These are phyloP conservation scores for Stylosanthes scabra DNA, from an alignment of 331 rosid species.

Conservation along the genomic window DNA sequence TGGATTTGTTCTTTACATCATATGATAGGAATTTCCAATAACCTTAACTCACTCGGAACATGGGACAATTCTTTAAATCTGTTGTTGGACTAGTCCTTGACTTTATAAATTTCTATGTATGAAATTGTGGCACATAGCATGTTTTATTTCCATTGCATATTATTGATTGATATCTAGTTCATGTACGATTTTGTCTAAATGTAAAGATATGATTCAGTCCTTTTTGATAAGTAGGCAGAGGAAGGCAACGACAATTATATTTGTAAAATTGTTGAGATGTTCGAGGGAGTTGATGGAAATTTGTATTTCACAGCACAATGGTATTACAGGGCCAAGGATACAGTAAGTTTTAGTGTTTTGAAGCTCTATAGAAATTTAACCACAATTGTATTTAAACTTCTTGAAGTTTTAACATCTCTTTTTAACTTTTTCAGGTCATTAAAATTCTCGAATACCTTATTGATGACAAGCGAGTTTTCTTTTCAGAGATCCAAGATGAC, in stretches of 20 bases:
- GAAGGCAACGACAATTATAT: constrained; percentile 49
- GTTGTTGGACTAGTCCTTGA: background rate
- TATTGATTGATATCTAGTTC: background rate
- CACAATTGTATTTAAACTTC: background rate
- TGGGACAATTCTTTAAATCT: background rate
- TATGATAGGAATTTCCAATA: background rate
- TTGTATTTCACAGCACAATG: constrained; percentile 71
- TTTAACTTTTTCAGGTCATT: constrained; percentile 51
- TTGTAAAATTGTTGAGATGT: constrained; percentile 74
- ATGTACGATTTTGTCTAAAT: background rate
- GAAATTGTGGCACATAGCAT: background rate
- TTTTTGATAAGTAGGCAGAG: constrained; percentile 52
- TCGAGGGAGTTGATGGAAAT: constrained; percentile 57
- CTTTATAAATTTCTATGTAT: background rate
- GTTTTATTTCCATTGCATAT: background rate
- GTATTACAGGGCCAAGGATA: constrained; percentile 73
- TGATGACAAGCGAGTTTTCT: constrained; percentile 67
- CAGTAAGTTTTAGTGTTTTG: constrained; percentile 41
- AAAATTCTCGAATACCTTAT: constrained; percentile 47
- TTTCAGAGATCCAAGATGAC: constrained; percentile 64
- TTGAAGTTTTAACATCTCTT: background rate
- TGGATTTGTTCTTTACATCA: background rate
- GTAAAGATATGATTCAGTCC: background rate
- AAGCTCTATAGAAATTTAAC: background rate
- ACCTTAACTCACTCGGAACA: background rate